These are phyloP conservation scores for Populus tremula DNA, from an alignment of 345 rosid genomes.

Conservation along the genomic window DNA sequence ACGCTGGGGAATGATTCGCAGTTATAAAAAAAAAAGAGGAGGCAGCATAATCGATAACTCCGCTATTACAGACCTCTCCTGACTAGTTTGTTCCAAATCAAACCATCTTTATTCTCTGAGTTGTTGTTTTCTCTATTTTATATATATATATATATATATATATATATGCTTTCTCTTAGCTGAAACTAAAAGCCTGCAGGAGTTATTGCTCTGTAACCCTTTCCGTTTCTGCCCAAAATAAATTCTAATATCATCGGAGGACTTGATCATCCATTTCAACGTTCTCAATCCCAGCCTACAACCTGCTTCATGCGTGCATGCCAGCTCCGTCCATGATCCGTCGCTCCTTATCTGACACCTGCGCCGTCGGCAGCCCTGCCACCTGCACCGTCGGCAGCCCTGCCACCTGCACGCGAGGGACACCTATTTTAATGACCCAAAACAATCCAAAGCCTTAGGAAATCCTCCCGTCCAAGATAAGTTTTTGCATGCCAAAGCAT, in stretches of 20 bases:
- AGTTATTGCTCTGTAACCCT: neutral
- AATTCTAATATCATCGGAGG: no score
- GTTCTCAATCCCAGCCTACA: neutral
- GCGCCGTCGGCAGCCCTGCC: neutral
- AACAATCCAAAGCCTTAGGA: neutral
- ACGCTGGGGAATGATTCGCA: no score
- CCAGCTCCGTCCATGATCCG: conserved; percentile 10
- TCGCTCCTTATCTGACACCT: conserved; percentile 14
- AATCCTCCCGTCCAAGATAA: no score
- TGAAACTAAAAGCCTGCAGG: neutral
- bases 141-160: no score
- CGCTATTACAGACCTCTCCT: no score
- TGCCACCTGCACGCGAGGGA: conserved; percentile 1
- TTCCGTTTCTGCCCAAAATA: neutral
- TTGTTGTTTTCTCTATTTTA: neutral
- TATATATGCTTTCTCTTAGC: neutral
- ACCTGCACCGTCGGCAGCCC: neutral
- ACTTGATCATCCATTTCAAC: no score
- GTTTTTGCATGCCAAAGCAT: no score
- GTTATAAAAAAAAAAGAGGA: no score
- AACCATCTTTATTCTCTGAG: no score
- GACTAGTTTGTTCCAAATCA: no score
- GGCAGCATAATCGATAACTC: no score
- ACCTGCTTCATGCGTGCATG: neutral
- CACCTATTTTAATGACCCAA: neutral